These are phyloP conservation scores for Candida taoyuanica DNA, from an alignment of 805 yeast genomes.

Conservation along the genomic window DNA sequence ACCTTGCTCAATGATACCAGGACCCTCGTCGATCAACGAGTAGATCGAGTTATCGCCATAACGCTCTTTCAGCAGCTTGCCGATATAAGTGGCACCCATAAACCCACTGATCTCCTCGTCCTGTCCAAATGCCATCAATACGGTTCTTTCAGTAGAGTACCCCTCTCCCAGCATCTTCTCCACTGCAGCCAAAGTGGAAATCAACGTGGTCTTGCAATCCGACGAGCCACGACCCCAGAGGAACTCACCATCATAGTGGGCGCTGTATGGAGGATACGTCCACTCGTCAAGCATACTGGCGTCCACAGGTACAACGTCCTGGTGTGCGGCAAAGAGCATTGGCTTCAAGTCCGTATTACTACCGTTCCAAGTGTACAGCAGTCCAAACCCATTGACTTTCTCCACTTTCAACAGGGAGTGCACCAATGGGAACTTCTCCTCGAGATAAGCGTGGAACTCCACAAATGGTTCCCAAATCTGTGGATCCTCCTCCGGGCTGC, in stretches of 20 bases:
- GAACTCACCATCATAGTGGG: conserved; percentile 55
- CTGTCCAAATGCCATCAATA: conserved; percentile 63
- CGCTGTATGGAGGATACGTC: conserved; percentile 64
- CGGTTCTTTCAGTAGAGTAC: conserved; percentile 52
- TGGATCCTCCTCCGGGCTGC: conserved; percentile 28
- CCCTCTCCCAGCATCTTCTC: conserved; percentile 46
- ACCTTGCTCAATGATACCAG: conserved; percentile 4
- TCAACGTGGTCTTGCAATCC: conserved; percentile 67
- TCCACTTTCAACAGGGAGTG: conserved; percentile 46
- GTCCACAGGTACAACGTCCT: conserved; percentile 80
- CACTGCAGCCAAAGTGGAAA: conserved; percentile 59
- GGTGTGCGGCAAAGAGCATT: conserved; percentile 68
- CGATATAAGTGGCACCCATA: conserved; percentile 45
- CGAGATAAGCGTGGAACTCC: conserved; percentile 45
- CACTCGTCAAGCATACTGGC: conserved; percentile 53
- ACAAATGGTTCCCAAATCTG: conserved; percentile 33
- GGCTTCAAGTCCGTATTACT: conserved; percentile 50
- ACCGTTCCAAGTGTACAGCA: conserved; percentile 65
- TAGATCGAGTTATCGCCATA: conserved; percentile 44
- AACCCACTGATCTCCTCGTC: conserved; percentile 70
- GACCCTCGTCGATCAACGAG: conserved; percentile 66
- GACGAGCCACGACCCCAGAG: conserved; percentile 73
- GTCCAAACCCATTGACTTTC: conserved; percentile 57
- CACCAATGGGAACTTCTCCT: conserved; percentile 51
- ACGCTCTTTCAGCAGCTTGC: conserved; percentile 2